These are phyloP conservation scores for Pythium aristosporum DNA, from an alignment of 352 stramenopile species.

Conservation along the genomic window DNA sequence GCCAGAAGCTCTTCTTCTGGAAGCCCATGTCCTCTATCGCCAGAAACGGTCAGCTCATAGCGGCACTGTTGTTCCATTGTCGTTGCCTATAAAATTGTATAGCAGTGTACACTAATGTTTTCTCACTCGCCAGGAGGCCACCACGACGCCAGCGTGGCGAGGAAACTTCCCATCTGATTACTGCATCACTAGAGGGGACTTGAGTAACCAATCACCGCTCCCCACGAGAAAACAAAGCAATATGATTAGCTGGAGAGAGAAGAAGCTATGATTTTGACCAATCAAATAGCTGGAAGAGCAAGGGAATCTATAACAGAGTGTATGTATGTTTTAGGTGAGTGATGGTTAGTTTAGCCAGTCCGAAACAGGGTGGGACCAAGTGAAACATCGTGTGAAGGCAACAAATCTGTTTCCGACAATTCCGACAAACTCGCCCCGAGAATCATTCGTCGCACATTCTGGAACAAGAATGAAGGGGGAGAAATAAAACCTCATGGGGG, in stretches of 20 bases:
- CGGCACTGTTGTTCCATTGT: no score
- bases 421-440: neutral
- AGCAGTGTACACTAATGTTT: no score
- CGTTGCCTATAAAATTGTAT: no score
- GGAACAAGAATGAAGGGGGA: conserved; percentile 17
- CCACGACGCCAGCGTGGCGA: no score
- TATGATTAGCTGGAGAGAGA: neutral
- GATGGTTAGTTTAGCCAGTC: conserved; percentile 19
- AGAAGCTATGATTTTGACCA: neutral
- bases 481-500: conserved; percentile 31
- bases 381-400: neutral
- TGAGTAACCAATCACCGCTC: conserved; percentile 8
- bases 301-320: conserved; percentile 13
- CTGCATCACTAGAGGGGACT: neutral
- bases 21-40: neutral
- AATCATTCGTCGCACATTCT: conserved; percentile 19
- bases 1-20: neutral
- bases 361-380: neutral
- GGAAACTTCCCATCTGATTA: conserved; percentile 4
- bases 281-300: neutral
- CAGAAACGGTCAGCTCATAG: neutral
- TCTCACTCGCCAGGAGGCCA: no score
- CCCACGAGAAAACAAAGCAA: neutral
- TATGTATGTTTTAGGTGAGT: conserved; percentile 11
- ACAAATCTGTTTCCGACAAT: neutral